Percentiles rank a stretch among this genome's conserved stretches.
Evolutionary conservation across 2,329 filamentous ascomycete genomes (phyloP).

Genomic region (Ophiocordyceps polyrhachis-furcata): DNA sequence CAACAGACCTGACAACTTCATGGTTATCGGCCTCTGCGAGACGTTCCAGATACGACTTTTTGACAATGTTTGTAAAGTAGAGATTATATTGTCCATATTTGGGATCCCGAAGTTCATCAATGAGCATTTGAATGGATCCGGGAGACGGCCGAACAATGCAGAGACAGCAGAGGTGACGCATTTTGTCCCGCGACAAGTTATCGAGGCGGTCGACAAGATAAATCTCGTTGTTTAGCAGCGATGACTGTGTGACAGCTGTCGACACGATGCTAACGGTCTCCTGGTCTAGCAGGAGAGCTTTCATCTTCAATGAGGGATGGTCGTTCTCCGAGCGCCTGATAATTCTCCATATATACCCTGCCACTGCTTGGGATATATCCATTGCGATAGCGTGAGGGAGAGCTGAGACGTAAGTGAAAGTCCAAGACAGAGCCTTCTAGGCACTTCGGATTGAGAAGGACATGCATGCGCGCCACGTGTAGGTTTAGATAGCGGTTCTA

Average conservation of each 20-base stretch:
- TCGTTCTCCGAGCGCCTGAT: constrained; percentile 55
- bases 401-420: too few species aligned
- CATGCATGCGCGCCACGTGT: too few species aligned
- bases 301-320: constrained; percentile 75
- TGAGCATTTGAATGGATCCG: constrained; percentile 80
- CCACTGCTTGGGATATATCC: constrained; percentile 86
- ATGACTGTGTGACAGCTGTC: constrained; percentile 86
- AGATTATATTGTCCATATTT: constrained; percentile 96
- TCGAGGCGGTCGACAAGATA: constrained; percentile 95
- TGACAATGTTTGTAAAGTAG: constrained; percentile 94
- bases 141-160: constrained; percentile 86
- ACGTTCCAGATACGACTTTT: constrained; percentile 86
- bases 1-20: constrained; percentile 83
- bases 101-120: constrained; percentile 88
- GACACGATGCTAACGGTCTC: constrained; percentile 92
- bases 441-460: too few species aligned
- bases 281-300: constrained; percentile 82
- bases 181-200: constrained; percentile 80
- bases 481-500: too few species aligned
- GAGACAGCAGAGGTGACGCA: constrained; percentile 87
- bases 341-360: constrained; percentile 94
- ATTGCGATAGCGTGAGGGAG: constrained; percentile 25
- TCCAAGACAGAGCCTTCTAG: too few species aligned
- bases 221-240: constrained; percentile 86
- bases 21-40: constrained; percentile 94